Evolutionary conservation across 371 early-diverging fungal species (phyloP), one percentile per base, ranked within the genome.

Genomic region (Mucor plumbeus): DNA sequence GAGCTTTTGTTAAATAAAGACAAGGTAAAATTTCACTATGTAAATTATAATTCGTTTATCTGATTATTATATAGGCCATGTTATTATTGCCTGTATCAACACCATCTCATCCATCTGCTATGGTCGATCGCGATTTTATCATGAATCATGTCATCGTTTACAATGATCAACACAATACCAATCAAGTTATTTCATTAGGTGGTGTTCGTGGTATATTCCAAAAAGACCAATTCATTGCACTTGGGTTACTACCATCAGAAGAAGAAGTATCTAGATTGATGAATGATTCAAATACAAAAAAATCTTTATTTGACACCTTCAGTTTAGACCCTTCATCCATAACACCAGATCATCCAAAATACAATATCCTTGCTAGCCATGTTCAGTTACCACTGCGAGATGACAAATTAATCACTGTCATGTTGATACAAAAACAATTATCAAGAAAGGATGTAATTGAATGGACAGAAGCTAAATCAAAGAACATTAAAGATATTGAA

Each of bases 91-190:
- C 84, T 19, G 84, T 84, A 0, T 77, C 84, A 15, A 75, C 71
- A 40, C 84, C 84, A 26, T 76, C 78, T 5, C 77, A 72, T 70
- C 75, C 81, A n/a, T 77, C 78, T 8, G 73, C 78, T 34, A 65
- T 77, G 33, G 68, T 84, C 14, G 84, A 84, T 55, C 75, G 76
- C 35, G 81, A 81, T 31, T 84, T 84, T 71, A 76, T 84, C 39
- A 69, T 81, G 65, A 78, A 81, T 61, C 84, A 84, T 61, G 73
- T 78, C 34, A 64, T 83, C n/a, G 56, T 82, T 0, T 35, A 54
- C 7, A 61, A 63, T 19, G 74, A 80, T 61, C 64, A 63, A 7
- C 40, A 59, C 10, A 72, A 78, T 10, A 63, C 38, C 33, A 58
- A 75, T 7, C 79, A 77, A 64, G 71, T 73, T 1, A 68, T 77